Percentiles rank a stretch among this genome's conserved stretches.
Conservation (phyloP, 208 protist species). For the Plasmodiophora brassicae region DNA sequence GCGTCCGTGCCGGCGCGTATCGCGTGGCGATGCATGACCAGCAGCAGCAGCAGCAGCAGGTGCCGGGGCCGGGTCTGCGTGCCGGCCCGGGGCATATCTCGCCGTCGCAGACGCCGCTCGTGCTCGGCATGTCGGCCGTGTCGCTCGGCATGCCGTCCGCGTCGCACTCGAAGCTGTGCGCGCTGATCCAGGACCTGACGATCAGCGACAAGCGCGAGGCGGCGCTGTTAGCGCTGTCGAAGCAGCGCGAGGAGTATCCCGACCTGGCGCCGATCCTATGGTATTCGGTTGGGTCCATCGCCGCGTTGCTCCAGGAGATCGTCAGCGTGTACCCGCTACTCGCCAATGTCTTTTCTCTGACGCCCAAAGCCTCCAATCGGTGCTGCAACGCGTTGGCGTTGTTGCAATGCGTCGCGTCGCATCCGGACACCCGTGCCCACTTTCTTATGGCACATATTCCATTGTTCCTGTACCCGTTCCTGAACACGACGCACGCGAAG, state of each 20-base stretch:
- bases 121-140: not conserved
- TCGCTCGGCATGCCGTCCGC: not conserved
- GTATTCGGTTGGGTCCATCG: conserved; percentile 93
- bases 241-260: conserved; percentile 83
- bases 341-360: conserved; percentile 56
- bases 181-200: conserved; percentile 59
- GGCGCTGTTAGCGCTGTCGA: conserved; percentile 83
- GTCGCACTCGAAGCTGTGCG: conserved; percentile 34
- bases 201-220: conserved; percentile 71
- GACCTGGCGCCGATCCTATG: conserved; percentile 91
- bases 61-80: no score
- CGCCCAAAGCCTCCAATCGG: conserved; percentile 43
- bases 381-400: conserved; percentile 96
- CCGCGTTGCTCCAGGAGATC: conserved; percentile 92
- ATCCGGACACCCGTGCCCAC: conserved; percentile 86
- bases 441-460: conserved; percentile 85
- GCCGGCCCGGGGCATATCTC: not conserved
- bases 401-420: conserved; percentile 94
- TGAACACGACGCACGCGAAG: conserved; percentile 83
- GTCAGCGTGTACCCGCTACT: conserved; percentile 94
- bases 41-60: no score
- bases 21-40: no score
- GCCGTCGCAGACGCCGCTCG: not conserved
- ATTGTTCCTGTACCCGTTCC: conserved; percentile 98
- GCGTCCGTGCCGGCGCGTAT: no score